Base-by-base conservation (phyloP, 2,329 filamentous ascomycete species). In the Gaeumannomyces tritici region DNA sequence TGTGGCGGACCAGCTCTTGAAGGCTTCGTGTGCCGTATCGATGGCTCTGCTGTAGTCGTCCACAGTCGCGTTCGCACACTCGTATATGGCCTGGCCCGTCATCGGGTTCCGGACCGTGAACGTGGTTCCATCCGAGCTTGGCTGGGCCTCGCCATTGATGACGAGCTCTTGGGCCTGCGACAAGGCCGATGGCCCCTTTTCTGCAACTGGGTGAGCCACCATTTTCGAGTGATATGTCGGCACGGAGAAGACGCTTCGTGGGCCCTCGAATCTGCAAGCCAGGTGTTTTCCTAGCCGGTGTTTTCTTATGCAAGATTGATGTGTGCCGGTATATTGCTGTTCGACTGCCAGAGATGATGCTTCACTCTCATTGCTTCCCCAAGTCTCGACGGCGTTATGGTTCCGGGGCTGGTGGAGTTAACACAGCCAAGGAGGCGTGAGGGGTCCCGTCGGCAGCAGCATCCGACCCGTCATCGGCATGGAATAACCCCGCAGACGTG, bases 1-100 rank as follows among this genome's bases (percentile, higher is more conserved):
- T 15, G 79, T 82, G 66, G 79, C 79, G 12, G 80, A 79, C 88
- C 88, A 91, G 61, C 79, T 71, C 33, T 80, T 79, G 72, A 86
- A 87, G 0, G 87, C 87, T 21, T 75, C 74, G 58, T 85, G 74
- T 1, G 87, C 86, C 7, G 68, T 65, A 21, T 70, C 65, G 63
- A 78, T 71, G 9, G 84, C 80, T 9, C 75, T 72, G 11, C 82
- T 74, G 27, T 86, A 85, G 64, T 81, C 76, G 9, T 76, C 73
- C 55, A 82, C 82, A 42, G 80, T 74, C 0, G 83, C 83, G 18
- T 83, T 84, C 28, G 82, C 77, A 62, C 81, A 82, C 63, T 81
- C 77, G 64, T 80, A 77, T 72, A 85, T 80, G 60, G 83, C 69
- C 3, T 79, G 69, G 21, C 69, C 83, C 69, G 71, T 73, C 69